Evolutionary conservation across 495 filamentous ascomycete genomes (phyloP).

Genomic region (Hypoxylon intermedium): DNA sequence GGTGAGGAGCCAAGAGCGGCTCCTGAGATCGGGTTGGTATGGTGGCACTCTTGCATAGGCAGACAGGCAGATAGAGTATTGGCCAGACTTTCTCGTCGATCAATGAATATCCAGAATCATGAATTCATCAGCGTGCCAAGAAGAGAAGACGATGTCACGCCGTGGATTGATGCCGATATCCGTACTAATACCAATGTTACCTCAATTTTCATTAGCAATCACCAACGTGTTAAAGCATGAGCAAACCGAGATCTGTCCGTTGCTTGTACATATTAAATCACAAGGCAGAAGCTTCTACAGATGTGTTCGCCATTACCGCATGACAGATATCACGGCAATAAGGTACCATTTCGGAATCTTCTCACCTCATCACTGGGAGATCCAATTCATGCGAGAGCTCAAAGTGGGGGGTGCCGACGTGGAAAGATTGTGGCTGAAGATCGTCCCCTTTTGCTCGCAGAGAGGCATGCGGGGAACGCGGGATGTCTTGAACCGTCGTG

Average conservation of each 20-base stretch:
- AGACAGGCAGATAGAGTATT: constrained; percentile 4
- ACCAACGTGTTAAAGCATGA: too few relatives aligned
- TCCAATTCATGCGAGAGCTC: constrained; percentile 10
- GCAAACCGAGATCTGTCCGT: too few relatives aligned
- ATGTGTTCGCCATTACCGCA: constrained; percentile 6
- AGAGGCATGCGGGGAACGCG: constrained; percentile 16
- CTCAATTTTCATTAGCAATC: too few relatives aligned
- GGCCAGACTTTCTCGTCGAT: constrained; percentile 4
- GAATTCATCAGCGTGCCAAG: constrained; percentile 14
- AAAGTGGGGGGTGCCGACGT: constrained; percentile 19
- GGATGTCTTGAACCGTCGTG: too few relatives aligned
- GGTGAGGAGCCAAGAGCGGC: not conserved
- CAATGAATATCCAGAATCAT: constrained; percentile 6
- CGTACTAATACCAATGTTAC: too few relatives aligned
- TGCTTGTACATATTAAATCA: too few relatives aligned
- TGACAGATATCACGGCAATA: constrained; percentile 8
- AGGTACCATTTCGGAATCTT: constrained; percentile 12
- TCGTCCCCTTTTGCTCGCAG: not conserved
- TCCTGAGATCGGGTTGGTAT: constrained; percentile 6
- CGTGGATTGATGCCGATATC: too few relatives aligned
- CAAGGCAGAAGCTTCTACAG: too few relatives aligned
- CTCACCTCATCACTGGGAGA: constrained; percentile 9
- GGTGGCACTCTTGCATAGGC: not conserved
- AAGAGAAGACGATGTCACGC: constrained; percentile 4
- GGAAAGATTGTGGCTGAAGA: constrained; percentile 4